Percentiles rank a stretch among this genome's conserved stretches.
These are phyloP conservation scores for Sphaerulina populicola DNA, from an alignment of 2,329 filamentous ascomycete species.

Conservation along the genomic window DNA sequence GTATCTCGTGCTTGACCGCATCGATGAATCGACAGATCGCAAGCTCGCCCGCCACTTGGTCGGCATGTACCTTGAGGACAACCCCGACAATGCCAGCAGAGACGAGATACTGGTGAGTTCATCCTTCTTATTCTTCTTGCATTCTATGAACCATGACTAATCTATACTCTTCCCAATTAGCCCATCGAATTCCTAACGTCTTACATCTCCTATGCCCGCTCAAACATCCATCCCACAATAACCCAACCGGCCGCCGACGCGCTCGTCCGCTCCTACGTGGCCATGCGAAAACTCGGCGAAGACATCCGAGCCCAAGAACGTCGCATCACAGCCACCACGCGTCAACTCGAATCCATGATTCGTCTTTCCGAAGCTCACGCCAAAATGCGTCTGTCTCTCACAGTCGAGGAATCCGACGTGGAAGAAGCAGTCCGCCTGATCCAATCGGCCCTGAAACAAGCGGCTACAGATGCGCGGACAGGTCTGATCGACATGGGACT, in stretches of 20 bases:
- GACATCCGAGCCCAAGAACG: conserved; percentile 71
- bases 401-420: conserved; percentile 75
- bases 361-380: conserved; percentile 92
- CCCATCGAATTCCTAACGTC: conserved; percentile 91
- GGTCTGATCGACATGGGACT: conserved; percentile 96
- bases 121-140: conserved; percentile 16
- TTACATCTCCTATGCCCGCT: conserved; percentile 93
- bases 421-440: conserved; percentile 86
- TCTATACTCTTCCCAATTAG: conserved; percentile 35
- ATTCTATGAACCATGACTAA: conserved; percentile 9
- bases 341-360: conserved; percentile 97
- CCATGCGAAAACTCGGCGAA: conserved; percentile 82
- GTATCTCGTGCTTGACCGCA: conserved; percentile 88
- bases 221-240: conserved; percentile 74
- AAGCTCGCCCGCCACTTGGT: conserved; percentile 85
- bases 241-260: conserved; percentile 72
- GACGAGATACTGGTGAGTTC: conserved; percentile 69
- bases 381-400: conserved; percentile 79
- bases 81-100: conserved; percentile 70
- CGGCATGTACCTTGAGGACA: conserved; percentile 94
- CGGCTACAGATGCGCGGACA: conserved; percentile 83
- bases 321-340: conserved; percentile 92
- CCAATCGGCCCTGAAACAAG: conserved; percentile 87
- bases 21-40: conserved; percentile 83
- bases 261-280: conserved; percentile 79